These are phyloP conservation scores for Ogataea pini DNA, from an alignment of 805 yeast genomes.

Conservation along the genomic window DNA sequence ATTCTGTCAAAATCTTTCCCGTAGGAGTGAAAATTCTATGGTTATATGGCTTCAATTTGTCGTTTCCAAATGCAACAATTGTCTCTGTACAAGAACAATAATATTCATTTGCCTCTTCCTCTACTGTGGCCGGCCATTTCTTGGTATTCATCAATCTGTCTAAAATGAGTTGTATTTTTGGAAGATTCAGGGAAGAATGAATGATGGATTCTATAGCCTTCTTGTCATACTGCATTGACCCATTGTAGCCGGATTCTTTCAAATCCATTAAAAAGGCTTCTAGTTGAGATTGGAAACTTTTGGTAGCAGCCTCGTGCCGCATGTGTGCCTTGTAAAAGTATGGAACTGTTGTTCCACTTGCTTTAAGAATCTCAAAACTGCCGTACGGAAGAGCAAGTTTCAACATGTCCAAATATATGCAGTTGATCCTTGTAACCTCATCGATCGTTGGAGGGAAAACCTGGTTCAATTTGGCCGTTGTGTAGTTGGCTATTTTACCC, in stretches of 20 bases:
- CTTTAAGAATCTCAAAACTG: constrained; percentile 71
- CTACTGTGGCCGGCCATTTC: constrained; percentile 41
- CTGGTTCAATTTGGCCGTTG: constrained; percentile 68
- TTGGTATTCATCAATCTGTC: constrained; percentile 57
- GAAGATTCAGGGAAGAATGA: constrained; percentile 68
- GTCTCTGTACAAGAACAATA: constrained; percentile 59
- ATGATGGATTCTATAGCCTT: constrained; percentile 61
- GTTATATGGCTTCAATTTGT: constrained; percentile 49
- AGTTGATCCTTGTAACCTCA: constrained; percentile 87
- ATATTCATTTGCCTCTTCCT: constrained; percentile 38
- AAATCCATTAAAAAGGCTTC: constrained; percentile 43
- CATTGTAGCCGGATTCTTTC: constrained; percentile 29
- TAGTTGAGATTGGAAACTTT: constrained; percentile 53
- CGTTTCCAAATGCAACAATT: constrained; percentile 79
- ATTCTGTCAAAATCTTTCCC: constrained; percentile 81
- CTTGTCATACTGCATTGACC: constrained; percentile 42
- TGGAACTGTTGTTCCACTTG: constrained; percentile 80
- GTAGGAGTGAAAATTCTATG: constrained; percentile 85
- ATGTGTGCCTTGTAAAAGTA: constrained; percentile 91
- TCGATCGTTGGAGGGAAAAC: constrained; percentile 95
- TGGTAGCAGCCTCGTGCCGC: constrained; percentile 91
- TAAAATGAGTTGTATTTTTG: constrained; percentile 68
- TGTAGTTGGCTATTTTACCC: constrained; percentile 50
- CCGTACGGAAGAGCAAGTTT: constrained; percentile 69
- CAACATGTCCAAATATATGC: constrained; percentile 76